Evolutionary conservation across 306 rosid species (phyloP), one percentile per base, ranked within the genome.

Genomic region (Citrullus amarus): DNA sequence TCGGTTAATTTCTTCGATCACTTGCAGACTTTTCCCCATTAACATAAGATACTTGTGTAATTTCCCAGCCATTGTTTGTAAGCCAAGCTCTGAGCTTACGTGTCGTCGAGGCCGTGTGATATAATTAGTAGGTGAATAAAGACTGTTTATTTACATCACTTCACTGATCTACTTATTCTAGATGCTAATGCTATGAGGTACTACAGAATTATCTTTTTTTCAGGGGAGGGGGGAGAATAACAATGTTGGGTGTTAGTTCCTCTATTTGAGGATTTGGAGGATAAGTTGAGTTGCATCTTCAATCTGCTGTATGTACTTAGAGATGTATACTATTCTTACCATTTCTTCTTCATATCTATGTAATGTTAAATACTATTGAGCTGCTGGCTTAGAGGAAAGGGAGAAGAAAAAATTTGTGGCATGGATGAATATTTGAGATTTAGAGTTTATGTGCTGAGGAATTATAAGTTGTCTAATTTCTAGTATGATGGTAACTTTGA

Each of bases 1-100:
- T 68, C 51, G 84, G 83, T 78, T 90, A 89, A 84, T 70, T 80
- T 82, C 68, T 56, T 81, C 50, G 48, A 62, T 18, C 6, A 61
- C 73, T 44, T 13, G 43, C 55, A 22, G 9, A 43, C 70, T 15
- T 77, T 13, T 2, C 53, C 60, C 18, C 61, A 28, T 72, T 72
- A 72, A 72, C 77, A 50, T 46, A 72, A 72, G 77, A 72, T 53
- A 74, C 46, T 30, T 2, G 78, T 74, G 78, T 74, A 53, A 34
- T 53, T 74, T 74, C 55, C 78, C 50, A 4, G 63, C 46, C 78
- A 74, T 48, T 74, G 44, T 51, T 73, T 53, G 18, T 73, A 53
- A 73, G 63, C 78, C 18, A 32, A 74, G 62, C 78, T 74, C 78
- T 34, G 78, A 73, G 25, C 30, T 30, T 51, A 51, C 78, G 32